A percentile compares a stretch with the other conserved stretches of the same genome.
These are phyloP conservation scores for Avena eriantha DNA, from an alignment of 176 grass and related monocot genomes.

Conservation along the genomic window DNA sequence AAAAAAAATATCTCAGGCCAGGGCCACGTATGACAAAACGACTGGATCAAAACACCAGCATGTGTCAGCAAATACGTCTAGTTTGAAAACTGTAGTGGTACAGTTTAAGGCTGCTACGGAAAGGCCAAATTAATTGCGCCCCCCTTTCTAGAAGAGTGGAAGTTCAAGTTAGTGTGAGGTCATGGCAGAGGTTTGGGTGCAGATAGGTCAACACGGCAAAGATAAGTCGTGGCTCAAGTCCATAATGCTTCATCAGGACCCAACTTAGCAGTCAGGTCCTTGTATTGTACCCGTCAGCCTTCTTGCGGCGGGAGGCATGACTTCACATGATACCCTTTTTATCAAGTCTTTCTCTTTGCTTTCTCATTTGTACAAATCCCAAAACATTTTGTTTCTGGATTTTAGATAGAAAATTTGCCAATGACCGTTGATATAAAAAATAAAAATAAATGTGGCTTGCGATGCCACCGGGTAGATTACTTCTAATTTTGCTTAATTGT, in stretches of 20 bases:
- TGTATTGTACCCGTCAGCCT: not conserved
- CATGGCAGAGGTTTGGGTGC: not conserved
- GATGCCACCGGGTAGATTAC: not conserved
- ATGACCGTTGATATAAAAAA: too few relatives aligned
- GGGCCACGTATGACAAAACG: not conserved
- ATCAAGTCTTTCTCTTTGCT: not conserved
- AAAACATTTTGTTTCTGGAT: not conserved
- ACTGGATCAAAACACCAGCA: conserved; percentile 34
- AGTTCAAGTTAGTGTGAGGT: conserved; percentile 21
- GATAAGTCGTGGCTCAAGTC: conserved; percentile 37
- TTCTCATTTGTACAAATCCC: not conserved
- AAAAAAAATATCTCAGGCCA: not conserved
- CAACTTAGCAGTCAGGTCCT: conserved; percentile 35
- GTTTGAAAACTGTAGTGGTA: not conserved
- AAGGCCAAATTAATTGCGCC: not conserved
- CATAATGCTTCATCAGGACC: conserved; percentile 23
- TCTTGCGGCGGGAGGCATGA: conserved; percentile 6
- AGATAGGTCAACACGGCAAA: conserved; percentile 42
- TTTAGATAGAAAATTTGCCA: not conserved
- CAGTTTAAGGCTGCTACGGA: conserved; percentile 16
- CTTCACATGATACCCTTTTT: conserved; percentile 31
- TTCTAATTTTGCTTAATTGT: not conserved
- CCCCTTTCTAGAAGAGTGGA: conserved; percentile 21
- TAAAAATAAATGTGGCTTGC: not conserved
- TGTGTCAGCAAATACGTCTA: conserved; percentile 31